phyloP scores from a whole-genome alignment of 148 eudicot genomes.

The Pouteria glomerata region DNA sequence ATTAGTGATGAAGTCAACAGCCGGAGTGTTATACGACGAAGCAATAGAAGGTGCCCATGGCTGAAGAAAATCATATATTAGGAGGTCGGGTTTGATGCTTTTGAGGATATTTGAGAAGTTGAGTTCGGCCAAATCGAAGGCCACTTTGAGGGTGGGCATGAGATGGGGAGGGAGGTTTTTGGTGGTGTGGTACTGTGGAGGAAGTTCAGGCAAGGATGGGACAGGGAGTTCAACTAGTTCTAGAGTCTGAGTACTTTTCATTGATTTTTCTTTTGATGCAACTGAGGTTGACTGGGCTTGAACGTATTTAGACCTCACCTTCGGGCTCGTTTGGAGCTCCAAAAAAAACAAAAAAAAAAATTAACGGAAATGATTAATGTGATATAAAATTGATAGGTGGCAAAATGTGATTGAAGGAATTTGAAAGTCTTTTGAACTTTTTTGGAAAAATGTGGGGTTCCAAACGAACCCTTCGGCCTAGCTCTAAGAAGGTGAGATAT shows the following conservation, averaged over 20 bases:
- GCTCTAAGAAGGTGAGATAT: slow-evolving; percentile 9
- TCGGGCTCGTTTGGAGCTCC: too few species aligned
- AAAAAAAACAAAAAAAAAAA: too few species aligned
- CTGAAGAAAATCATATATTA: slow-evolving; percentile 6
- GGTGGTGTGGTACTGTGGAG: slow-evolving; percentile 4
- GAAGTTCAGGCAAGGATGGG: background rate
- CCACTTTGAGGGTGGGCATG: slow-evolving; percentile 4
- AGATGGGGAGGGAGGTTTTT: slow-evolving; percentile 12
- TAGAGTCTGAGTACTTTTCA: background rate
- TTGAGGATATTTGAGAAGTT: slow-evolving; percentile 1
- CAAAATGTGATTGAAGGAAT: too few species aligned
- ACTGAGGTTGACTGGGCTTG: slow-evolving; percentile 1
- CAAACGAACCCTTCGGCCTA: slow-evolving; percentile 6
- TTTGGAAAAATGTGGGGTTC: too few species aligned
- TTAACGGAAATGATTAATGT: too few species aligned
- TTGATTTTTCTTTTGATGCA: background rate
- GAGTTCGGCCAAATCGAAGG: background rate
- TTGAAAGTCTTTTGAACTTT: too few species aligned
- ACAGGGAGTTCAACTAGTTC: background rate
- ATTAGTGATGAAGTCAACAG: background rate
- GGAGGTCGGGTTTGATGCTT: slow-evolving; percentile 3
- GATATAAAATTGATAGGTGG: too few species aligned
- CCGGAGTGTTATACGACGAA: background rate
- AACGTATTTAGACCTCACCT: slow-evolving; percentile 7
- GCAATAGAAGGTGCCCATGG: slow-evolving; percentile 9